Evolutionary conservation across 768 basidiomycete species (phyloP).

Genomic region (Plicaturopsis crispa): DNA sequence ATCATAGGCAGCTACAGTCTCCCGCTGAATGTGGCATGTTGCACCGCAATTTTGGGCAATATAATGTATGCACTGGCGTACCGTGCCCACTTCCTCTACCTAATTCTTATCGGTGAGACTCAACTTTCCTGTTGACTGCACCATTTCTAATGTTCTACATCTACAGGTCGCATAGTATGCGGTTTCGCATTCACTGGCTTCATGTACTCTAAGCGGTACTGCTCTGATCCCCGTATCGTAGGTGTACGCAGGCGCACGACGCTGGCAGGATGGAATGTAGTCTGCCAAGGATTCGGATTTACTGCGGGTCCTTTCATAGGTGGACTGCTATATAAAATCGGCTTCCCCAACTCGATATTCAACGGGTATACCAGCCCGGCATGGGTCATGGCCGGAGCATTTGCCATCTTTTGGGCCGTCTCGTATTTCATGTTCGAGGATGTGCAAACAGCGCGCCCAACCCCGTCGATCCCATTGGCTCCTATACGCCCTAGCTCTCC

Average conservation of each 20-base stretch:
- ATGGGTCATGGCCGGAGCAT: conserved; percentile 54
- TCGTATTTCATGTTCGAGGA: conserved; percentile 29
- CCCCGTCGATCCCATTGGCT: background rate
- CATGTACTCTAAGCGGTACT: conserved; percentile 67
- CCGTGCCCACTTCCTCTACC: conserved; percentile 48
- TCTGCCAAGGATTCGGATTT: conserved; percentile 57
- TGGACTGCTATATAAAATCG: conserved; percentile 53
- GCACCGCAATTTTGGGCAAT: conserved; percentile 44
- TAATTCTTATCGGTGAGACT: conserved; percentile 67
- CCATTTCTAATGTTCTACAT: too few relatives aligned
- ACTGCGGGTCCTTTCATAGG: conserved; percentile 58
- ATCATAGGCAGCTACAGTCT: conserved; percentile 45
- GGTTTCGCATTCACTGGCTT: conserved; percentile 52
- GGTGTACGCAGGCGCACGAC: conserved; percentile 56
- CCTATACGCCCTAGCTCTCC: background rate
- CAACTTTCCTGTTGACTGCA: too few relatives aligned
- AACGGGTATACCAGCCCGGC: conserved; percentile 64
- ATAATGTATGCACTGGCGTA: conserved; percentile 59
- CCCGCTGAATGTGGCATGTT: conserved; percentile 50
- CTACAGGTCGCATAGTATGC: conserved; percentile 57
- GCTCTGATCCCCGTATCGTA: conserved; percentile 60
- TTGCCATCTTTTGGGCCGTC: conserved; percentile 42
- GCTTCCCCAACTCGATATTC: conserved; percentile 47
- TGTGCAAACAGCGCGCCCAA: conserved; percentile 17
- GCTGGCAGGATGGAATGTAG: conserved; percentile 53